Base-by-base conservation (phyloP, 495 filamentous ascomycete species). In the Penicillium roqueforti region DNA sequence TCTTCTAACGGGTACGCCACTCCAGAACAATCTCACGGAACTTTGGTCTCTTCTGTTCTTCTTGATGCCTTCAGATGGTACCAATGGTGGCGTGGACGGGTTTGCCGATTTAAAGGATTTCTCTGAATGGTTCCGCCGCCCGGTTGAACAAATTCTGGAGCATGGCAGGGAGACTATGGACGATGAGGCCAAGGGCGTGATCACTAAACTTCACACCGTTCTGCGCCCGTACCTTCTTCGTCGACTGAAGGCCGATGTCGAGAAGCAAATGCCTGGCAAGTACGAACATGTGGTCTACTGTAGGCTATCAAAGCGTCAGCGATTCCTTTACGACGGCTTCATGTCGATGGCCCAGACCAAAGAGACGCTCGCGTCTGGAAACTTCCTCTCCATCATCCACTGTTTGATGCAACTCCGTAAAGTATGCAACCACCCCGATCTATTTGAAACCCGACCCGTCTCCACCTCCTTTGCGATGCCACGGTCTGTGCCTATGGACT, bases 261-360 rank as follows among this genome's bases (percentile, higher is more conserved):
- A 99, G 76, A 97, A 99, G 71, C 92, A 97, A 63, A 96, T 99
- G 91, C 95, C 95, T 0, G 91, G 82, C 26, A 99, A 99, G 65
- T 96, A 95, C 61, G 95, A 99, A 65, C 91, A 95, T 66, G 89
- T 99, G 28, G 87, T 97, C 46, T 92, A 92, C 61, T 99, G 95
- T 68, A 84, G 91, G 34, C 79, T 99, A 2, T 96, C 91, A 11
- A 96, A 96, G 66, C 84, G 95, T 20, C 95, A 99, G 63, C 82
- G 95, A 34, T 92, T 92, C 68, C 71, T 99, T 16, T 99, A 99
- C 66, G 92, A 99, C 70, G 92, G 91, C 4, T 99, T 97, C 68
- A 87, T 99, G 76, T 89, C 89, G n/a, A 86, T 91, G 57, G 86
- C 91, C 2, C 87, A 95, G 55, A 97, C 95, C 0, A 84, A 88